Percentiles rank a stretch among this genome's conserved stretches.
Evolutionary conservation across 2,329 filamentous ascomycete genomes (phyloP).

Genomic region (Orbilia brochopaga): DNA sequence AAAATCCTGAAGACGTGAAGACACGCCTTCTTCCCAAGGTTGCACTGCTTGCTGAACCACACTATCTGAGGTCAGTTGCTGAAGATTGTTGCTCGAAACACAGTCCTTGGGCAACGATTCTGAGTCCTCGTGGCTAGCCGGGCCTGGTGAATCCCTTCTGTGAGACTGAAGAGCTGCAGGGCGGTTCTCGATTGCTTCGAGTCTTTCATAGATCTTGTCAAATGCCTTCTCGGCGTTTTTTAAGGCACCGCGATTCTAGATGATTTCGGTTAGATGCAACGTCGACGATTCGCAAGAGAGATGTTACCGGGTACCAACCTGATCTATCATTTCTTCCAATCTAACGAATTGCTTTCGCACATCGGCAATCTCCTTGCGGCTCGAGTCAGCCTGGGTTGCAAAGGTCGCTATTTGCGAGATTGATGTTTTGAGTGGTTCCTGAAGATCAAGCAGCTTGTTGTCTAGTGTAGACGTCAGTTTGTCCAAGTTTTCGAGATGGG

Average conservation of each 20-base stretch:
- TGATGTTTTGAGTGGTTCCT: neutral
- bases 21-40: neutral
- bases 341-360: neutral
- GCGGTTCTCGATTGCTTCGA: conserved; percentile 9
- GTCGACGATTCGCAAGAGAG: neutral
- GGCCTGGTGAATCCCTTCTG: neutral
- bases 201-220: conserved; percentile 26
- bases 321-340: neutral
- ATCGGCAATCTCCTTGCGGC: neutral
- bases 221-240: conserved; percentile 17
- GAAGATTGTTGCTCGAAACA: neutral
- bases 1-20: neutral
- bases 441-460: conserved; percentile 6
- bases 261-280: neutral
- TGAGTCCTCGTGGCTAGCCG: neutral
- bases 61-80: neutral
- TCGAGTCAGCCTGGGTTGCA: neutral
- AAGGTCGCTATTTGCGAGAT: neutral
- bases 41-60: neutral
- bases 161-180: neutral
- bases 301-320: conserved; percentile 10
- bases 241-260: conserved; percentile 17
- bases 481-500: neutral
- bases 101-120: neutral
- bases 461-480: neutral